Base-by-base conservation (phyloP, 257 asterid species). In the Solanum etuberosum region DNA sequence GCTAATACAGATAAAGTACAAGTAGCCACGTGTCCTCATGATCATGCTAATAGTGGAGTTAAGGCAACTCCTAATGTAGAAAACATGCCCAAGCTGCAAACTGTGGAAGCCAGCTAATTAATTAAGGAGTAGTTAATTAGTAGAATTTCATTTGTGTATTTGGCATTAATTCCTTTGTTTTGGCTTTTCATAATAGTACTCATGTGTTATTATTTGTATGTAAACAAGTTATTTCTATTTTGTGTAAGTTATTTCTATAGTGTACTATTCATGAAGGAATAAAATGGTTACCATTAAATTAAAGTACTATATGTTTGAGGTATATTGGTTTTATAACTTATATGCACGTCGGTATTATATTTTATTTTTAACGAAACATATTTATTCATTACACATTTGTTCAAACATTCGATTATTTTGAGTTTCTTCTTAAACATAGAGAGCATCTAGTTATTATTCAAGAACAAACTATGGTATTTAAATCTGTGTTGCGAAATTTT, bases 1-100 rank as follows among this genome's bases (percentile, higher is more conserved):
- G 83, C 82, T 57, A 73, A 81, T 85, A 27, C 91, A 25, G 95
- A 92, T 71, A 93, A 90, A 8, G 67, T 87, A 21, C 94, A 92
- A 0, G 88, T 85, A 7, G 90, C 89, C 63, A 86, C 91, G 13
- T 46, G 34, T 27, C 83, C 85, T 2, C 70, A 83, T 10, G 91
- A 54, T 59, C 68, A 59, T 20, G 40, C 10, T 27, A 43, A 15
- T 25, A 43, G 65, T 80, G 84, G 65, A 8, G 27, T 27, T 80
- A 16, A 43, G 4, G 67, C 83, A 74, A 15, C 48, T 57, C 23
- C 13, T 59, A 59, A 61, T 29, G 51, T 25, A 15, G 65, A 78
- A 78, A 78, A 15, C 6, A 68, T 59, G n/a, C 63, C 87, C 4
- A 84, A 84, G 13, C 29, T 84, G 35, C 78, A 63, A 29, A 43